A percentile compares a stretch with the other conserved stretches of the same genome.
phyloP scores from a whole-genome alignment of 345 rosid genomes.

The Rhodamnia rubescens region DNA sequence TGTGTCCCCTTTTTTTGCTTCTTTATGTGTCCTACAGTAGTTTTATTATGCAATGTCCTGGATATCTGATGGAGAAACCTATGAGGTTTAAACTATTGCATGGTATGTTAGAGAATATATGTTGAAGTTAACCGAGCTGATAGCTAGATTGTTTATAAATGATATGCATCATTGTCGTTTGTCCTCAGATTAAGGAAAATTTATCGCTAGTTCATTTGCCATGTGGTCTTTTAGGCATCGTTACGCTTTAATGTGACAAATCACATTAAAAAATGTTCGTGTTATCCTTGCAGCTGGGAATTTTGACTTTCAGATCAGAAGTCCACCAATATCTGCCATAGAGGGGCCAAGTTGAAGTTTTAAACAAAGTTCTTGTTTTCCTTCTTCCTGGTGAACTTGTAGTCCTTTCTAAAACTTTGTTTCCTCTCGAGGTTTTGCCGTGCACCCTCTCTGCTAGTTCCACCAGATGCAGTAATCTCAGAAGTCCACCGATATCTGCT shows the following conservation, averaged over 20 bases:
- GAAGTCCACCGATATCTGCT: too few relatives aligned
- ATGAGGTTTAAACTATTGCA: neutral
- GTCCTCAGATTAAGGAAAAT: neutral
- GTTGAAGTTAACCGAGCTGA: neutral
- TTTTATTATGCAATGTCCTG: neutral
- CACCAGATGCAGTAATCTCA: neutral
- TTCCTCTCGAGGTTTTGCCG: neutral
- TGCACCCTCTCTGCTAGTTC: neutral
- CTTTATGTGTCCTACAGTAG: neutral
- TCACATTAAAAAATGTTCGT: neutral
- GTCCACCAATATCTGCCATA: neutral
- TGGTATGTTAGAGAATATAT: neutral
- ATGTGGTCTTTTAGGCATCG: neutral
- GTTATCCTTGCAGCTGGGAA: neutral
- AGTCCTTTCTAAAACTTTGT: neutral
- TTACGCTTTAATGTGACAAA: neutral
- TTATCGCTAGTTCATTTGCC: neutral
- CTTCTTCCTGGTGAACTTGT: neutral
- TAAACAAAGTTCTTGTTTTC: neutral
- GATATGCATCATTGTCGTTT: neutral
- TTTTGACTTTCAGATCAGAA: neutral
- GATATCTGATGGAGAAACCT: neutral
- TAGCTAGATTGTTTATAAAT: neutral
- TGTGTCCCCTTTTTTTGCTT: neutral
- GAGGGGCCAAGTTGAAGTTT: neutral